Percentiles rank a stretch among this genome's conserved stretches.
phyloP scores from a whole-genome alignment of 805 yeast species.

The Barnettozyma pratensis region DNA sequence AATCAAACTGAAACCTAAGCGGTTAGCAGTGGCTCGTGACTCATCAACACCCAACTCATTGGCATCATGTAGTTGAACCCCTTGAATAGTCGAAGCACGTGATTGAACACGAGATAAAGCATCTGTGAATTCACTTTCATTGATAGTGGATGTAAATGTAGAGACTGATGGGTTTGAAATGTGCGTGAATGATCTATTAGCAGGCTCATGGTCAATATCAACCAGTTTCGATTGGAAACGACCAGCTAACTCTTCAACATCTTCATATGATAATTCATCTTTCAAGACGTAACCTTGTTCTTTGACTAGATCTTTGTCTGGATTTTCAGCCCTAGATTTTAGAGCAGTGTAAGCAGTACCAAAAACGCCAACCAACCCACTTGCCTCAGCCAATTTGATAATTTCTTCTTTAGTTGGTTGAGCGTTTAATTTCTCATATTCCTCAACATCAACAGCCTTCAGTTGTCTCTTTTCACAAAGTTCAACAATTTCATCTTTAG shows the following conservation, averaged over 20 bases:
- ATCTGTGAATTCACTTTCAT: constrained; percentile 27
- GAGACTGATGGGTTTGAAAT: constrained; percentile 17
- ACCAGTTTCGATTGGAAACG: constrained; percentile 31
- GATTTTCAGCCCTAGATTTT: constrained; percentile 24
- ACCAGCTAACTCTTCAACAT: constrained; percentile 30
- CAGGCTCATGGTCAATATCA: constrained; percentile 17
- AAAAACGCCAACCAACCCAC: constrained; percentile 7
- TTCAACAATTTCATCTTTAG: constrained; percentile 18
- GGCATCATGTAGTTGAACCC: background rate
- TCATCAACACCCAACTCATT: constrained; percentile 14
- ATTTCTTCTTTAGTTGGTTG: constrained; percentile 18
- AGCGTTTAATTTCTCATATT: constrained; percentile 7
- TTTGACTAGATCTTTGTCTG: background rate
- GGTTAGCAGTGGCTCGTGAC: constrained; percentile 15
- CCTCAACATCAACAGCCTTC: constrained; percentile 8
- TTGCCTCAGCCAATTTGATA: constrained; percentile 12
- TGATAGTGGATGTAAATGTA: constrained; percentile 22
- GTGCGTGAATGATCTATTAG: constrained; percentile 9
- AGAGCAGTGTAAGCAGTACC: constrained; percentile 19
- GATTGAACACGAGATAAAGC: constrained; percentile 25
- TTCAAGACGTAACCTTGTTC: constrained; percentile 5
- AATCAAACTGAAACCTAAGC: constrained; percentile 15
- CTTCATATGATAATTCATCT: constrained; percentile 26
- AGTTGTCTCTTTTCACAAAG: background rate
- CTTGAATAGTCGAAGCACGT: constrained; percentile 22